Evolutionary conservation across 2,329 filamentous ascomycete species (phyloP).

Genomic region (Botrytis fabae): DNA sequence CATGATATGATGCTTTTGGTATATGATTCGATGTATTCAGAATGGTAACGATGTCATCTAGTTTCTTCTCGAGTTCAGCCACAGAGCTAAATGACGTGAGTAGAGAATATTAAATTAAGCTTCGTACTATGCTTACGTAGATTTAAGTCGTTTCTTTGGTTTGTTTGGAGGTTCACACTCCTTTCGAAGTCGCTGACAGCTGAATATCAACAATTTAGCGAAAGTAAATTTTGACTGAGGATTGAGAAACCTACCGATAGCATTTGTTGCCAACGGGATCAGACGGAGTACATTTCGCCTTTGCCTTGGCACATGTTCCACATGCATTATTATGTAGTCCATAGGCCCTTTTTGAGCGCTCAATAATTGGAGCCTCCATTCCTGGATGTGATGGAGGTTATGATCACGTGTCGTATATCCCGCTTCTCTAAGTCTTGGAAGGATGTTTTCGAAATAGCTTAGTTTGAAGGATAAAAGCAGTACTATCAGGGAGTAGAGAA

Average conservation of each 20-base stretch:
- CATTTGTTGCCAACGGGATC: slow-evolving; percentile 19
- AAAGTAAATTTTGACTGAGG: background rate
- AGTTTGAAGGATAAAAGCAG: background rate
- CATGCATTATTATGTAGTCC: slow-evolving; percentile 22
- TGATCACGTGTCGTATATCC: background rate
- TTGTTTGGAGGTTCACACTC: slow-evolving; percentile 22
- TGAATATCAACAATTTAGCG: background rate
- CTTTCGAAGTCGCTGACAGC: slow-evolving; percentile 25
- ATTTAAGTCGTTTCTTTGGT: slow-evolving; percentile 16
- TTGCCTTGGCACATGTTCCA: slow-evolving; percentile 28
- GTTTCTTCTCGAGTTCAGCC: slow-evolving; percentile 27
- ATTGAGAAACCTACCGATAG: background rate
- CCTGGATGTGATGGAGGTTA: background rate
- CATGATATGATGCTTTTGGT: background rate
- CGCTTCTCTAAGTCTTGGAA: background rate
- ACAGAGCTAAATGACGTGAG: slow-evolving; percentile 20
- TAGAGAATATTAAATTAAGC: background rate
- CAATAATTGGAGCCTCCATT: background rate
- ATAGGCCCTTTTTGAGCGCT: background rate
- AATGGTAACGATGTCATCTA: slow-evolving; percentile 28
- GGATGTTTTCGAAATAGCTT: background rate
- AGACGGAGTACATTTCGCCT: slow-evolving; percentile 24
- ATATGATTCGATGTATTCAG: slow-evolving; percentile 11
- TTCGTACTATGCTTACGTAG: background rate
- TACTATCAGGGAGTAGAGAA: background rate